These are phyloP conservation scores for Stagonosporopsis cucurbitacearum DNA, from an alignment of 2,329 filamentous ascomycete species.

Conservation along the genomic window DNA sequence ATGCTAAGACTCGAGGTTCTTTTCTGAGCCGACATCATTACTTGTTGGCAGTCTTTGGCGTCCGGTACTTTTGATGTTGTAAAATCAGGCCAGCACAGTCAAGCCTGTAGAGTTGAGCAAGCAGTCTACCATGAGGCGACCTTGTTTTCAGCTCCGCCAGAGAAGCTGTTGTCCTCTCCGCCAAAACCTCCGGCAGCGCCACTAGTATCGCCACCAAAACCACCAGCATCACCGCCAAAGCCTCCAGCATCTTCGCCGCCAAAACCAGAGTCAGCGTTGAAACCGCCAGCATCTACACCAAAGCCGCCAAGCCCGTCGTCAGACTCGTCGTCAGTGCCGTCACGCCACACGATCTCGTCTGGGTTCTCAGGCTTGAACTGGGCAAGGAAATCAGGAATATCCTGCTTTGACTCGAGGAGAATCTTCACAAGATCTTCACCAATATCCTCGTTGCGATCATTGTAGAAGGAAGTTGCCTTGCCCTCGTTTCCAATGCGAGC, in stretches of 20 bases:
- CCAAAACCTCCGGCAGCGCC: slow-evolving; percentile 10
- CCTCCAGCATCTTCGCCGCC: slow-evolving; percentile 14
- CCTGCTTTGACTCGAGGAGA: slow-evolving; percentile 78
- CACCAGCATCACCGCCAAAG: slow-evolving; percentile 9
- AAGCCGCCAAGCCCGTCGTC: slow-evolving; percentile 31
- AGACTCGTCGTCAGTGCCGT: slow-evolving; percentile 54
- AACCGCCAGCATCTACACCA: slow-evolving; percentile 17
- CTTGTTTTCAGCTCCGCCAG: slow-evolving; percentile 32
- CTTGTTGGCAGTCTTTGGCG: not conserved
- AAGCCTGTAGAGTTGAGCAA: not conserved
- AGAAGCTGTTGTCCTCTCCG: slow-evolving; percentile 21
- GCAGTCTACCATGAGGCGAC: slow-evolving; percentile 36
- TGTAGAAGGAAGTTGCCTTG: slow-evolving; percentile 88
- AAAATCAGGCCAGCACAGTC: not conserved
- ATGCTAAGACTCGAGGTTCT: not conserved
- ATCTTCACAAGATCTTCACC: slow-evolving; percentile 78
- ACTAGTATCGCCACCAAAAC: slow-evolving; percentile 22
- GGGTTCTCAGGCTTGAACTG: slow-evolving; percentile 65
- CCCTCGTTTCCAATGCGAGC: slow-evolving; percentile 90
- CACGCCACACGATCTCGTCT: slow-evolving; percentile 58
- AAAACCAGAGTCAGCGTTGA: slow-evolving; percentile 13
- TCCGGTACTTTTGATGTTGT: slow-evolving; percentile 1
- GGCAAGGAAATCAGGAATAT: slow-evolving; percentile 81
- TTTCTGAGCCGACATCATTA: not conserved
- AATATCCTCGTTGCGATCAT: slow-evolving; percentile 75